phyloP scores from a whole-genome alignment of 2,329 filamentous ascomycete genomes.

The Periconia sp. region DNA sequence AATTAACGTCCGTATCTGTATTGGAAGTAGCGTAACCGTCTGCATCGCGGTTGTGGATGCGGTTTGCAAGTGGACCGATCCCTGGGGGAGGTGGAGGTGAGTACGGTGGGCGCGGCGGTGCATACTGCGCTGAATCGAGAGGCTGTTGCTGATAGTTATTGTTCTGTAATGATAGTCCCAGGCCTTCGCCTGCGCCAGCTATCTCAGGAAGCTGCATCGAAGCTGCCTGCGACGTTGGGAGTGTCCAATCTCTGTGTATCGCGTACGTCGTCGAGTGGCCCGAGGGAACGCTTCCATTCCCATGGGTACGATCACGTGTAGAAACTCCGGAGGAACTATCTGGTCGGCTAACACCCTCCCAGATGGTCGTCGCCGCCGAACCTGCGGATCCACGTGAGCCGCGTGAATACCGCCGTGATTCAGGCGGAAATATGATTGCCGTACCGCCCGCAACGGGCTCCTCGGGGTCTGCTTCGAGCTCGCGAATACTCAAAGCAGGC shows the following conservation, averaged over 20 bases:
- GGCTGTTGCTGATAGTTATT: constrained; percentile 28
- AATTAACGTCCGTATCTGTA: too few relatives aligned
- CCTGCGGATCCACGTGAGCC: constrained; percentile 32
- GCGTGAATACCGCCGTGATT: constrained; percentile 43
- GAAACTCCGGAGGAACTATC: constrained; percentile 37
- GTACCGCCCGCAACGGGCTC: constrained; percentile 38
- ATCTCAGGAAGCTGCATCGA: constrained; percentile 45
- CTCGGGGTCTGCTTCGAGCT: constrained; percentile 29
- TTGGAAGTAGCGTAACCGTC: too few relatives aligned
- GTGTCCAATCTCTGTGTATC: constrained; percentile 29
- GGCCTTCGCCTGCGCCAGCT: constrained; percentile 43
- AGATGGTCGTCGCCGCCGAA: constrained; percentile 38
- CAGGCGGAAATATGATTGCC: constrained; percentile 44
- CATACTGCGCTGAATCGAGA: constrained; percentile 33
- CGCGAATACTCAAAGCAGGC: constrained; percentile 23
- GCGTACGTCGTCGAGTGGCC: too few relatives aligned
- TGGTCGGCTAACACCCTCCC: constrained; percentile 39
- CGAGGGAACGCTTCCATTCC: constrained; percentile 34
- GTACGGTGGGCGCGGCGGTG: constrained; percentile 52
- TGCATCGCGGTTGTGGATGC: neutral
- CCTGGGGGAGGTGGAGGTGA: constrained; percentile 54
- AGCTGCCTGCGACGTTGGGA: constrained; percentile 25
- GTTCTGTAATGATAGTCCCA: constrained; percentile 53
- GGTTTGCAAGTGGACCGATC: constrained; percentile 8
- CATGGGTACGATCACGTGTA: constrained; percentile 40